These are phyloP conservation scores for Pseudogymnoascus sp. DNA, from an alignment of 2,329 filamentous ascomycete genomes.

Conservation along the genomic window DNA sequence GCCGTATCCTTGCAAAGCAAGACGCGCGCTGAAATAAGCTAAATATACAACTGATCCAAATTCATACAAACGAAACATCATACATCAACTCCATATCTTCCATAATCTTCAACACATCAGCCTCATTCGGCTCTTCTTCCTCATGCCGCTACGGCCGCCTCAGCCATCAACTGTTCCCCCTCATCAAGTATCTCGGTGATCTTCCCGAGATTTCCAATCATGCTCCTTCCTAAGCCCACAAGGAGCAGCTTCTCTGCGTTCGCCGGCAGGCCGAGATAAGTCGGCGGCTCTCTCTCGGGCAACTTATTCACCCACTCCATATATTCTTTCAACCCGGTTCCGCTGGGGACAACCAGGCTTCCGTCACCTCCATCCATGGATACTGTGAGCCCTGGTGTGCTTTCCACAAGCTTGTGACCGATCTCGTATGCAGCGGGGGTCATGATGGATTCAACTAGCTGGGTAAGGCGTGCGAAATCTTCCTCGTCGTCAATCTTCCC, in stretches of 20 bases:
- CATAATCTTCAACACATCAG: constrained; percentile 5
- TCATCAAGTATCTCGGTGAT: constrained; percentile 88
- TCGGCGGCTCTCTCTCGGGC: constrained; percentile 92
- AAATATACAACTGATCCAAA: constrained; percentile 8
- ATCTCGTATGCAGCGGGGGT: constrained; percentile 87
- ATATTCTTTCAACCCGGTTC: constrained; percentile 79
- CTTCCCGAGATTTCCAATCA: constrained; percentile 76
- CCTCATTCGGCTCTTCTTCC: not conserved
- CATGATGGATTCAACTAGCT: constrained; percentile 69
- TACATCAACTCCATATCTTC: not conserved
- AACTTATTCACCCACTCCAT: constrained; percentile 83
- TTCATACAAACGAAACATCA: constrained; percentile 10
- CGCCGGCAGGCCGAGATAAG: constrained; percentile 84
- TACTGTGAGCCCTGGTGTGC: constrained; percentile 24
- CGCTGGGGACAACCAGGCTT: constrained; percentile 66
- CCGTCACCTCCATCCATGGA: constrained; percentile 38
- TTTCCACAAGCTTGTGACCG: constrained; percentile 79
- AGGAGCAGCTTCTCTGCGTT: constrained; percentile 95
- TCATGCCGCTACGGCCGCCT: constrained; percentile 32
- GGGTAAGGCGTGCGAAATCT: constrained; percentile 68
- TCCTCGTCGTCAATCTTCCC: constrained; percentile 91
- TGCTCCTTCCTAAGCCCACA: constrained; percentile 75
- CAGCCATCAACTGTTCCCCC: constrained; percentile 80
- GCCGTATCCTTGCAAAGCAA: constrained; percentile 1
- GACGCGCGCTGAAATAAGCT: constrained; percentile 5